A percentile compares a stretch with the other conserved stretches of the same genome.
Evolutionary conservation across 1,139 yeast species (phyloP).

Genomic region (Suhomyces taliae): DNA sequence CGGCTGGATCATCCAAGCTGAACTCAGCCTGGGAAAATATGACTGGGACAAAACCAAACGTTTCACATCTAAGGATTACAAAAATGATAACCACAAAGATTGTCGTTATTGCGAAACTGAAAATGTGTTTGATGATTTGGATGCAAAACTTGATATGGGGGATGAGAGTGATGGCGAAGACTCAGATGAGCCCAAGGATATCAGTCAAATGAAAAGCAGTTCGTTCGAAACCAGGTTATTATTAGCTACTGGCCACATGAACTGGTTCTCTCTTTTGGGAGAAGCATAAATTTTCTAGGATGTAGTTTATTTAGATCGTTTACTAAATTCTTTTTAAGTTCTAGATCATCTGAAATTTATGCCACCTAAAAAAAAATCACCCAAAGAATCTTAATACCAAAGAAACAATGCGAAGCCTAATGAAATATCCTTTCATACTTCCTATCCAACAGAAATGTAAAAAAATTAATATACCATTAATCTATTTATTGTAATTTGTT

Average conservation of each 20-base stretch:
- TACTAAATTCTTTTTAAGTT: neutral
- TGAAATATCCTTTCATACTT: too few species aligned
- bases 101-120: conserved; percentile 6
- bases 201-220: neutral
- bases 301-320: too few species aligned
- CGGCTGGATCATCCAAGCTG: conserved; percentile 39
- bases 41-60: conserved; percentile 20
- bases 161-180: conserved; percentile 4
- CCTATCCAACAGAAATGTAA: too few species aligned
- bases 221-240: conserved; percentile 24
- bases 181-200: neutral
- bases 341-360: too few species aligned
- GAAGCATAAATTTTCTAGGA: neutral
- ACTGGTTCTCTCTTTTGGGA: conserved; percentile 30
- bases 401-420: too few species aligned
- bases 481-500: too few species aligned
- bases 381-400: too few species aligned
- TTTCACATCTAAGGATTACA: neutral
- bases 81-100: conserved; percentile 1
- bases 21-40: conserved; percentile 23
- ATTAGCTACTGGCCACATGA: conserved; percentile 34
- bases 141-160: conserved; percentile 6
- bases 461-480: too few species aligned
- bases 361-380: neutral
- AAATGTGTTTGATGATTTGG: conserved; percentile 3